Percentiles rank a stretch among this genome's conserved stretches.
Conservation (phyloP, 495 filamentous ascomycete genomes). For the Halenospora varia region DNA sequence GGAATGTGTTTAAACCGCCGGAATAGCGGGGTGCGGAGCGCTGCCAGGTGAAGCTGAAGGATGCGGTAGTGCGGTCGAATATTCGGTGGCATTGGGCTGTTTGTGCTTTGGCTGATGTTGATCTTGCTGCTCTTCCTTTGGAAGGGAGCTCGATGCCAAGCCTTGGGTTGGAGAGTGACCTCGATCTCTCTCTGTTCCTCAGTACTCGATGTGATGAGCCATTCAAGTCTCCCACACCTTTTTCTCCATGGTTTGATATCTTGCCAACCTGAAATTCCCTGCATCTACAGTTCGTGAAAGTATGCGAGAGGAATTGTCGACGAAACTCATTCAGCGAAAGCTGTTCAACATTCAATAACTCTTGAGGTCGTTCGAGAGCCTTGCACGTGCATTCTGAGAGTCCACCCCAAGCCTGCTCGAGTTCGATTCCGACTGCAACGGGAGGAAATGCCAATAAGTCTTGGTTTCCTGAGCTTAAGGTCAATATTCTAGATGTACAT, state of each 20-base stretch:
- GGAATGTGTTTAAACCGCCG: slow-evolving; percentile 1
- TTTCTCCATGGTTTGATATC: not conserved
- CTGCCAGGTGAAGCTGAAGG: slow-evolving; percentile 12
- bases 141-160: not conserved
- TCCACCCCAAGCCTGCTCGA: slow-evolving; percentile 4
- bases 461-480: not conserved
- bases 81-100: slow-evolving; percentile 2
- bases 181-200: not conserved
- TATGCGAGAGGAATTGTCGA: not conserved
- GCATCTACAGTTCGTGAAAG: not conserved
- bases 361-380: not conserved
- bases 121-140: not conserved
- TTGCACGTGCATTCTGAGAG: slow-evolving; percentile 1
- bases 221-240: not conserved
- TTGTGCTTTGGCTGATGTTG: not conserved
- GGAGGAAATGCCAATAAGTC: not conserved
- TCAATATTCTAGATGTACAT: not conserved
- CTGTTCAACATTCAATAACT: not conserved
- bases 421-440: slow-evolving; percentile 2
- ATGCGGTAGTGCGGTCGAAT: not conserved
- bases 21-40: not conserved
- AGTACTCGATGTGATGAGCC: not conserved
- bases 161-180: not conserved
- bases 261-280: slow-evolving; percentile 3
- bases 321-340: slow-evolving; percentile 5